Evolutionary conservation across 2,329 filamentous ascomycete species (phyloP), one percentile per base, ranked within the genome.

Genomic region (Cladosporium colombiae): DNA sequence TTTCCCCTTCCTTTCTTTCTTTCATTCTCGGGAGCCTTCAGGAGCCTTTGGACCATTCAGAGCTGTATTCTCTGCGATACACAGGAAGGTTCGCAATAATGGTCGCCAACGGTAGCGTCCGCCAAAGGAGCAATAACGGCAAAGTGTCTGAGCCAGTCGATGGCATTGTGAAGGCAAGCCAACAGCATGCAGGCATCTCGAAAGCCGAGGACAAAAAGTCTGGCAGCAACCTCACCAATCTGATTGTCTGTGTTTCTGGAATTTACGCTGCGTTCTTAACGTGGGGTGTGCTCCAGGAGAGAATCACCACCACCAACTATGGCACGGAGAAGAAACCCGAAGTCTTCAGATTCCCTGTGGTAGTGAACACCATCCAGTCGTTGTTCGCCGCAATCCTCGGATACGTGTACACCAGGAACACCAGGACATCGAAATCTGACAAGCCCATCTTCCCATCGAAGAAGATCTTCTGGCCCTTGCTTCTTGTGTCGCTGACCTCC

Each of bases 251-350:
- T 70, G 92, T 97, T n/a, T 89, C 88, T 7, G 95, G 95, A 67
- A 99, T 99, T 73, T 99, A 99, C 78, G 92, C 90, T 40, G 96
- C 93, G 40, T 99, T 99, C 94, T 97, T 99, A 62, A 96, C 93
- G 37, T 99, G 95, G 95, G 95, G 91, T 27, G 89, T 96, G 70
- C 90, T 99, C 68, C 95, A 99, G 84, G 95, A 99, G 80, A 93
- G 95, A 74, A 92, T 99, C 74, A 98, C 95, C 31, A 99, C 95
- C 16, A 98, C 93, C 13, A 85, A 88, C 8, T 95, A 98, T 79
- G 90, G 90, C 66, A 81, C 89, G 14, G 75, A 78, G 5, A 78
- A 84, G 25, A 76, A 82, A 33, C 87, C 86, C 27, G 78, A 96
- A 77, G 88, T 91, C 72, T 99, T 97, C 86, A 92, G 90, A 70